Base-by-base conservation (phyloP, 1,139 yeast species). In the Blastobotrys arbuscula region DNA sequence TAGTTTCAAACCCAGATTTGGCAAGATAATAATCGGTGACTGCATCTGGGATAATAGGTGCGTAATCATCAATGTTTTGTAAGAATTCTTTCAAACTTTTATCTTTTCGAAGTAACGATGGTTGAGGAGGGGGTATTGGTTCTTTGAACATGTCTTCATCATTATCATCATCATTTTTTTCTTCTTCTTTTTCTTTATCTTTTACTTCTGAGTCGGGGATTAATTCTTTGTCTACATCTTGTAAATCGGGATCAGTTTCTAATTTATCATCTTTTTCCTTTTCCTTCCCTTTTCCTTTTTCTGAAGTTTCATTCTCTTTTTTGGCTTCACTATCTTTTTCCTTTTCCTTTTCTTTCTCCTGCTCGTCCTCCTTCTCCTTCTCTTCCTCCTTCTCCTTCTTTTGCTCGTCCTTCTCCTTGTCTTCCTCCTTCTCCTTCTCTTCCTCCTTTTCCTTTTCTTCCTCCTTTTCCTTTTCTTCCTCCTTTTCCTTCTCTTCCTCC, bases 41-140 rank as follows among this genome's bases (percentile, higher is more conserved):
- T 0, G 95, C 94, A 64, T 94, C 98, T 0, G 99, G 99, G 40
- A 94, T 92, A 38, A 94, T 85, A 1, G 98, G 98, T 2, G 96
- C 89, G 65, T 84, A 89, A 51, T 89, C 96, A 55, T 88, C 96
- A 90, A 92, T 84, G 68, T 89, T 74, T 44, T 84, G 85, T 34
- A 94, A 74, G 33, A 94, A 83, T 59, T 94, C 97, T 57, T 82
- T 81, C 42, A 94, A 71, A 0, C 96, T 83, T 62, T 88, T 89
- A 60, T 94, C 98, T 58, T 87, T 86, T 55, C 92, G 75, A 1
- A 89, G 78, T 50, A 84, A 72, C 51, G 82, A 86, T 0, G 94
- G 90, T 13, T 84, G 69, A 40, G 79, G 85, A 20, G 77, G 79
- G 47, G 69, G 58, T 28, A 49, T 49, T 2, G 59, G 55, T 10